These are phyloP conservation scores for Macadamia tetraphylla DNA, from an alignment of 164 flowering plant genomes.

Conservation along the genomic window DNA sequence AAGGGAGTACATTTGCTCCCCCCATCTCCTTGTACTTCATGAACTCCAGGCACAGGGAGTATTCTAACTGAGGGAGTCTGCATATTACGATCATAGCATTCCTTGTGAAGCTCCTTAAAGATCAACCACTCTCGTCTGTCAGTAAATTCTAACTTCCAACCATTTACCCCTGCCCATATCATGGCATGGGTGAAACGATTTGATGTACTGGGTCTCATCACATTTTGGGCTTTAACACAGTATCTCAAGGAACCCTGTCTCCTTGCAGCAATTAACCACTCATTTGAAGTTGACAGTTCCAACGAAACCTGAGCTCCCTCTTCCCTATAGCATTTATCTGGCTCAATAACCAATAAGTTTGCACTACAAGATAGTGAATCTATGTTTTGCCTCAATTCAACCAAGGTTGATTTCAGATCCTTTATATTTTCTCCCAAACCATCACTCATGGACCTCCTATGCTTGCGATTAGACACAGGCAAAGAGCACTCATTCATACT, in stretches of 20 bases:
- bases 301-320: conserved; percentile 47
- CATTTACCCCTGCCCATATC: conserved; percentile 54
- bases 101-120: conserved; percentile 74
- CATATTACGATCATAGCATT: conserved; percentile 56
- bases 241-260: conserved; percentile 41
- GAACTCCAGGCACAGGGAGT: conserved; percentile 84
- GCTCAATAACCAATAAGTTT: conserved; percentile 51
- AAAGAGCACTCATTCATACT: conserved; percentile 21
- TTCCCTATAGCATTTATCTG: conserved; percentile 63
- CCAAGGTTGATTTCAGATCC: conserved; percentile 22
- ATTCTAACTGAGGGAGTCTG: conserved; percentile 29
- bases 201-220: conserved; percentile 46
- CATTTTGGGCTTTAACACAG: conserved; percentile 38
- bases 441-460: conserved; percentile 21
- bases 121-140: conserved; percentile 57
- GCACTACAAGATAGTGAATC: conserved; percentile 44
- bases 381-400: conserved; percentile 21
- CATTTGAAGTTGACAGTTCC: conserved; percentile 42
- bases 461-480: conserved; percentile 17
- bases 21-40: conserved; percentile 39
- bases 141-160: conserved; percentile 84
- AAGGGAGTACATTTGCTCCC: conserved; percentile 24
- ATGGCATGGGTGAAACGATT: conserved; percentile 67
- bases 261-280: conserved; percentile 56
- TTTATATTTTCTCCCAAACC: conserved; percentile 13